phyloP scores from a whole-genome alignment of 2,329 filamentous ascomycete genomes.

The Epicoccum sorghinum region DNA sequence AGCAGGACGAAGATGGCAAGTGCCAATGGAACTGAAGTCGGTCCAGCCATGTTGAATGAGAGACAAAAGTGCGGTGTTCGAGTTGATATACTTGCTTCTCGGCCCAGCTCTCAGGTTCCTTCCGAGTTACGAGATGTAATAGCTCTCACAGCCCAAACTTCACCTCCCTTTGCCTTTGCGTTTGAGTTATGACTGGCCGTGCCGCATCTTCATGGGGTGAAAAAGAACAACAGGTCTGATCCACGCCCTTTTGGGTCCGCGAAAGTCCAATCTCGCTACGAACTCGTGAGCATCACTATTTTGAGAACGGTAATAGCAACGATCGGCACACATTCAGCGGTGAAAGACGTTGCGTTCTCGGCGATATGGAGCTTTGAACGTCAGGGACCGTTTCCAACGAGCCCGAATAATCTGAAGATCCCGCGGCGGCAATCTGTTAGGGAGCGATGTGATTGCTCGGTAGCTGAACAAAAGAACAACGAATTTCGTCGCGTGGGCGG shows the following conservation, averaged over 20 bases:
- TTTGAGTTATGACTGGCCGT: neutral
- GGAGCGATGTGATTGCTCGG: too few species aligned
- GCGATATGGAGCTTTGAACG: too few species aligned
- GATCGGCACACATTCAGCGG: too few species aligned
- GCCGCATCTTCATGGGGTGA: neutral
- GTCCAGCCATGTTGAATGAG: neutral
- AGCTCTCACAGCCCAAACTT: neutral
- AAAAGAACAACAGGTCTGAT: neutral
- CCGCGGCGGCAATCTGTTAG: too few species aligned
- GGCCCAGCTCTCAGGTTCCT: neutral
- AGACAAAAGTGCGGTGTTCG: neutral
- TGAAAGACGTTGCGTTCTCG: too few species aligned
- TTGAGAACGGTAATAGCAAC: too few species aligned
- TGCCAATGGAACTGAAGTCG: constrained; percentile 17
- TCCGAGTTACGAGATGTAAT: neutral
- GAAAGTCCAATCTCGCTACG: neutral
- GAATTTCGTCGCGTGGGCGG: neutral
- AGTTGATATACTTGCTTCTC: neutral
- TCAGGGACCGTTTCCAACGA: too few species aligned
- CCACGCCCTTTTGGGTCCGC: neutral
- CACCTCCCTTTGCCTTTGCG: neutral
- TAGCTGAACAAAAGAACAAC: too few species aligned
- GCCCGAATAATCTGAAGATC: too few species aligned
- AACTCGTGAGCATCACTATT: neutral
- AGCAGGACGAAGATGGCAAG: constrained; percentile 14